These are phyloP conservation scores for Fusarium protoensiforme DNA, from an alignment of 2,329 filamentous ascomycete genomes.

Conservation along the genomic window DNA sequence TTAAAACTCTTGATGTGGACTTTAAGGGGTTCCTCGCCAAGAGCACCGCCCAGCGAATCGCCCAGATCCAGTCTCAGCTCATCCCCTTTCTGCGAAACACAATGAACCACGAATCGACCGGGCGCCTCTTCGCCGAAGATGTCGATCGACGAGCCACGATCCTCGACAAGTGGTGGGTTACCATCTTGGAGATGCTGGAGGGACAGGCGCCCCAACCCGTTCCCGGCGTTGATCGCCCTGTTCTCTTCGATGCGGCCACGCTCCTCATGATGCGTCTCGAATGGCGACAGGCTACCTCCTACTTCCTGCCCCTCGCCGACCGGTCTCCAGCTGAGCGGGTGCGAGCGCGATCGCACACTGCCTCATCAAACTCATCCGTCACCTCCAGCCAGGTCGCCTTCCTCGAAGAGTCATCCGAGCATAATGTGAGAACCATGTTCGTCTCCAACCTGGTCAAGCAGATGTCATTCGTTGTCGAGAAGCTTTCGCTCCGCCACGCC, in stretches of 20 bases:
- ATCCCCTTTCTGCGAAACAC: constrained; percentile 82
- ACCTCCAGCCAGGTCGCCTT: constrained; percentile 72
- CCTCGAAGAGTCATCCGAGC: constrained; percentile 76
- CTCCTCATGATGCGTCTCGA: constrained; percentile 90
- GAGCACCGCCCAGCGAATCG: constrained; percentile 77
- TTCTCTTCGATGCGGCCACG: constrained; percentile 80
- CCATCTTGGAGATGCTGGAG: constrained; percentile 83
- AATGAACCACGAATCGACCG: constrained; percentile 73
- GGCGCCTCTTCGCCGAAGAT: constrained; percentile 77
- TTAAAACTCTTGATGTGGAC: constrained; percentile 64
- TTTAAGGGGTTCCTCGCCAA: constrained; percentile 74
- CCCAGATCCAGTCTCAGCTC: constrained; percentile 76
- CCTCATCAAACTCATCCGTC: constrained; percentile 69
- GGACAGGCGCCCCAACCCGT: constrained; percentile 76
- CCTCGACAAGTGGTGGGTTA: constrained; percentile 91
- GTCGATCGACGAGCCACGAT: constrained; percentile 83
- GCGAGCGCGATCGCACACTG: constrained; percentile 58
- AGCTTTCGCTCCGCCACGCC: constrained; percentile 81
- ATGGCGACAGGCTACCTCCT: constrained; percentile 81
- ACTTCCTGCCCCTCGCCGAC: constrained; percentile 71
- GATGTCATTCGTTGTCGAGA: constrained; percentile 88
- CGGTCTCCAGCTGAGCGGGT: constrained; percentile 61
- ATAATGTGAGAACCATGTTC: constrained; percentile 91
- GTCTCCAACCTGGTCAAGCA: constrained; percentile 84
- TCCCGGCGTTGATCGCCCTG: constrained; percentile 83